Percentiles rank a stretch among this genome's conserved stretches.
These are phyloP conservation scores for Creolimax fragrantissima DNA, from an alignment of 78 protist species.

Conservation along the genomic window DNA sequence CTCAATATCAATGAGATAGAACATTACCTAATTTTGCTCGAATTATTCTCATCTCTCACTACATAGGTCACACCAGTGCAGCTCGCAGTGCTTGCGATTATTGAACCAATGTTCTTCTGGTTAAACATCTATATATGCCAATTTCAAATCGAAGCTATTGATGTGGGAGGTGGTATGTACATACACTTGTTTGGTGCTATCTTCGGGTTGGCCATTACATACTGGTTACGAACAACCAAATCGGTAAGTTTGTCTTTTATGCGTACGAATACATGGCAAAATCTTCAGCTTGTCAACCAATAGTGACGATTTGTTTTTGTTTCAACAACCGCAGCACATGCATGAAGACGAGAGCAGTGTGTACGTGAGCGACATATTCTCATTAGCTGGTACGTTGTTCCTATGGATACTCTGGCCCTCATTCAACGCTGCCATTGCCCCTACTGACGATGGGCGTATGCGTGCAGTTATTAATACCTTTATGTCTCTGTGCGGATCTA, in stretches of 20 bases:
- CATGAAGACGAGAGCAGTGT: slow-evolving; percentile 10
- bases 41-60: too few species aligned
- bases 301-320: too few species aligned
- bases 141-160: slow-evolving; percentile 29
- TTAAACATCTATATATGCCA: neutral
- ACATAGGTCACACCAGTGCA: slow-evolving; percentile 44
- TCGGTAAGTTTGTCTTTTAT: too few species aligned
- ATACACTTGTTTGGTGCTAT: slow-evolving; percentile 86
- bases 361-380: slow-evolving; percentile 60
- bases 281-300: too few species aligned
- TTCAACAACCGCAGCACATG: neutral
- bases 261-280: too few species aligned
- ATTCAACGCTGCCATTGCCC: slow-evolving; percentile 75
- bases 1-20: too few species aligned
- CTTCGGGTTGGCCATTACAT: slow-evolving; percentile 71
- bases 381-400: slow-evolving; percentile 82
- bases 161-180: slow-evolving; percentile 86
- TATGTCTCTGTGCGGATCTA: slow-evolving; percentile 23
- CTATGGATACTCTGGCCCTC: slow-evolving; percentile 86
- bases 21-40: too few species aligned
- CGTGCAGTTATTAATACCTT: slow-evolving; percentile 25
- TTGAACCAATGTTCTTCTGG: slow-evolving; percentile 55
- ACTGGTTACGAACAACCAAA: slow-evolving; percentile 6
- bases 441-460: neutral
- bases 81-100: slow-evolving; percentile 56